A percentile compares a stretch with the other conserved stretches of the same genome.
These are phyloP conservation scores for Phaeophleospora eucalypticola DNA, from an alignment of 2,329 filamentous ascomycete species.

Conservation along the genomic window DNA sequence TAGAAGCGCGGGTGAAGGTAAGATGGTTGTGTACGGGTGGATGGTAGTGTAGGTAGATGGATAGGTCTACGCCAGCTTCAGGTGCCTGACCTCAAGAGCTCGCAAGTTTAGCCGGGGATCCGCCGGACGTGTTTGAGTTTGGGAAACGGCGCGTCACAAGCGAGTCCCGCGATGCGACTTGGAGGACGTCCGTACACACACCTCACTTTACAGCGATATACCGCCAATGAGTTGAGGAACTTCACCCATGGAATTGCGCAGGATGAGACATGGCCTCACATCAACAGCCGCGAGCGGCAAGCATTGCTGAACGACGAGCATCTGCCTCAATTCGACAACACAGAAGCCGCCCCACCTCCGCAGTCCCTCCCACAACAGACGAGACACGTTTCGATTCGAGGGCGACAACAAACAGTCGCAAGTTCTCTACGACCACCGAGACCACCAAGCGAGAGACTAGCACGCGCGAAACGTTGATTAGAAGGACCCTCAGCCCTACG, in stretches of 20 bases:
- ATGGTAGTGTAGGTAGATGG: not conserved
- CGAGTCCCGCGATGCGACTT: not conserved
- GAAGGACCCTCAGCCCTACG: constrained; percentile 17
- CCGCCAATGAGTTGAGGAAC: too few relatives aligned
- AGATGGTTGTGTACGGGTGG: not conserved
- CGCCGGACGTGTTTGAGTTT: not conserved
- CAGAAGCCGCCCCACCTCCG: constrained; percentile 23
- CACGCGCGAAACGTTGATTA: constrained; percentile 18
- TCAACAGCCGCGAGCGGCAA: constrained; percentile 23
- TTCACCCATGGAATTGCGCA: constrained; percentile 6
- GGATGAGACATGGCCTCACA: constrained; percentile 23
- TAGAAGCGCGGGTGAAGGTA: not conserved
- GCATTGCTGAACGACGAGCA: constrained; percentile 27
- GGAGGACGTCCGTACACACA: too few relatives aligned
- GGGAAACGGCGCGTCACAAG: not conserved
- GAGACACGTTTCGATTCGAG: constrained; percentile 16
- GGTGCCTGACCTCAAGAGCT: not conserved
- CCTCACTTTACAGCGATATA: too few relatives aligned
- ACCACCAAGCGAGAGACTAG: constrained; percentile 17
- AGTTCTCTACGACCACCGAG: constrained; percentile 18
- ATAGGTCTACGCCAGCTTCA: constrained; percentile 2
- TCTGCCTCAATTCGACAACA: constrained; percentile 26
- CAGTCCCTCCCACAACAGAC: constrained; percentile 15
- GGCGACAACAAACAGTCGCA: constrained; percentile 14
- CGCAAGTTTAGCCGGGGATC: not conserved